phyloP scores from a whole-genome alignment of 495 filamentous ascomycete genomes.

The Antarctomyces pellizariae region DNA sequence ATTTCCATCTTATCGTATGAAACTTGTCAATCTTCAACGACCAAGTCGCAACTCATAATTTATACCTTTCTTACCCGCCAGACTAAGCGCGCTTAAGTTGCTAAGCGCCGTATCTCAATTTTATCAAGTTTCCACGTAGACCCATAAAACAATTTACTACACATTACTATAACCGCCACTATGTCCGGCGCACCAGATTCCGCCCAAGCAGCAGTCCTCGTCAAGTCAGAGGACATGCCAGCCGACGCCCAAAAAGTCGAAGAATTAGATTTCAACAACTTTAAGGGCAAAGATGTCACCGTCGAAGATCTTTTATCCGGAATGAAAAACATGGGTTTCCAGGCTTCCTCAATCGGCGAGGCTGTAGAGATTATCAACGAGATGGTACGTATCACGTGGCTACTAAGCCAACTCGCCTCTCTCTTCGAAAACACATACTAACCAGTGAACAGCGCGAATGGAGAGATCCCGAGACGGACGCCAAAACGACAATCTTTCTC shows the following conservation, averaged over 20 bases:
- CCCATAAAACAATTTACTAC: too few species aligned
- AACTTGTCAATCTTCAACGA: too few species aligned
- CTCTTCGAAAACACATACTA: constrained; percentile 4
- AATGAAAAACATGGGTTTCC: constrained; percentile 78
- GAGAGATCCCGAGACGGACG: constrained; percentile 44
- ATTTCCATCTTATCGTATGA: too few species aligned
- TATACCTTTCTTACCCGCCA: too few species aligned
- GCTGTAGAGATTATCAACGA: constrained; percentile 74
- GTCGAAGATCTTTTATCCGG: constrained; percentile 62
- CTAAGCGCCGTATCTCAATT: too few species aligned
- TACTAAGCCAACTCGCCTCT: neutral
- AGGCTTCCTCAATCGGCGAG: constrained; percentile 65
- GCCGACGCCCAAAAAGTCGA: constrained; percentile 44
- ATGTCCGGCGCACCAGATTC: constrained; percentile 28
- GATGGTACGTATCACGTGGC: constrained; percentile 41
- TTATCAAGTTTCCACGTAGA: too few species aligned
- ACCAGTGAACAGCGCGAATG: constrained; percentile 35
- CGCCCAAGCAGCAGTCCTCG: constrained; percentile 69
- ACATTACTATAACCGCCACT: too few species aligned
- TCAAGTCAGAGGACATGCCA: constrained; percentile 65
- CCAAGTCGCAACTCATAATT: too few species aligned
- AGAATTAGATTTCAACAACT: constrained; percentile 77
- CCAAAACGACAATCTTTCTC: constrained; percentile 76
- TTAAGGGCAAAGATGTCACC: constrained; percentile 48
- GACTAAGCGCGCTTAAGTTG: too few species aligned